Base-by-base conservation (phyloP, 2,329 filamentous ascomycete genomes). In the Aspergillus sojae region DNA sequence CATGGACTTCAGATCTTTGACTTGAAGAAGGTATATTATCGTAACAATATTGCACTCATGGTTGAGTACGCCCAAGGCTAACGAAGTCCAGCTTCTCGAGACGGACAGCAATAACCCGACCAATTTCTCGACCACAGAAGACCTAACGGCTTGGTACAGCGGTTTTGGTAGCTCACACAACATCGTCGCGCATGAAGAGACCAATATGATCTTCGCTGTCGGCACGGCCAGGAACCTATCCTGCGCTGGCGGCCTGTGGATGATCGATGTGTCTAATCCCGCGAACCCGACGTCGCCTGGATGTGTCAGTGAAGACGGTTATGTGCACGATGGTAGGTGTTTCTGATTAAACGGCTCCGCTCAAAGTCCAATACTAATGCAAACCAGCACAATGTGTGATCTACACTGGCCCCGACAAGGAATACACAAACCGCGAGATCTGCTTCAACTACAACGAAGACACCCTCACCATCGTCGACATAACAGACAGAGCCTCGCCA, bases 361-460 rank as follows among this genome's bases (percentile, higher is more conserved):
- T 16, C 14, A 26, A 3, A 21, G n/a, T 19, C 10, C 34, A 36
- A 14, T 28, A 19, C 60, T 62, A 52, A 66, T 26, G 4, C 28
- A 16, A 10, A 2, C 2, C 56, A 68, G 67, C 67, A 2, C 67
- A 68, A 57, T 68, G 67, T 43, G 65, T 68, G 7, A 64, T 68
- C 57, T 68, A 68, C 56, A 55, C 41, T 4, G 67, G 67, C 21
- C 67, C 65, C 14, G 61, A 67, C 43, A 59, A 45, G 36, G 55
- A 62, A 16, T 68, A 68, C 62, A 62, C 34, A 12, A 62, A 60
- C 46, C 63, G 52, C 1, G 65, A 67, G 26, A 68, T 68, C 57
- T 68, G 65, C 61, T 68, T 68, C 63, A 68, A 68, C 65, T 68
- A 67, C 56, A 68, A 68, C 60, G 67, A 68, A 45, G 65, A 68